Evolutionary conservation across 2,329 filamentous ascomycete genomes (phyloP).

Genomic region (Cytospora schulzeri): DNA sequence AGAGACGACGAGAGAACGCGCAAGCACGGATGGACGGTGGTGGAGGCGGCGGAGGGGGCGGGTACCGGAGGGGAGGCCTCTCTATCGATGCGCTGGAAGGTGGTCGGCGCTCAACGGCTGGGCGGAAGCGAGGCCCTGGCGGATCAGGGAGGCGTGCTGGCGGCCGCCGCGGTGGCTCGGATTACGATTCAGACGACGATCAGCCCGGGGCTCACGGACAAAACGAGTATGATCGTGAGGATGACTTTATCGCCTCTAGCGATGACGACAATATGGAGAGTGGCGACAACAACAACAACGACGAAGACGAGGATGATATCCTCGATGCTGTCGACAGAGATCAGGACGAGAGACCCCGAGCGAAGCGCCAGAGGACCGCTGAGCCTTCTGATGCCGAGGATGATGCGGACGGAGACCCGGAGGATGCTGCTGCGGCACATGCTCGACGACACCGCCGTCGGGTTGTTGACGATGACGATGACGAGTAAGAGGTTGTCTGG

Average conservation of each 20-base stretch:
- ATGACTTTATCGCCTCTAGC: constrained; percentile 76
- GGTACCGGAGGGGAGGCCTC: constrained; percentile 57
- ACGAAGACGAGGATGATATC: constrained; percentile 61
- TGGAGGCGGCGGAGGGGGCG: constrained; percentile 45
- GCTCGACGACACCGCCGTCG: constrained; percentile 54
- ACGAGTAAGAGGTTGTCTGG: constrained; percentile 39
- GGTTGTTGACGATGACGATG: constrained; percentile 64
- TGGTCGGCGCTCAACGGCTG: constrained; percentile 49
- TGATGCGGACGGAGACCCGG: constrained; percentile 58
- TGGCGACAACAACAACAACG: constrained; percentile 43
- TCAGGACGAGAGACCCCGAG: constrained; percentile 46
- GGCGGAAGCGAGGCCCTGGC: constrained; percentile 56
- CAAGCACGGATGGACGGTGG: constrained; percentile 65
- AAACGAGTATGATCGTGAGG: constrained; percentile 78
- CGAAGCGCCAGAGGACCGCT: constrained; percentile 55
- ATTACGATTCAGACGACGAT: constrained; percentile 79
- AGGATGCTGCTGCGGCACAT: constrained; percentile 47
- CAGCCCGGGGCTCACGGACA: constrained; percentile 62
- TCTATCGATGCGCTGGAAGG: constrained; percentile 69
- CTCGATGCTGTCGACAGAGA: constrained; percentile 62
- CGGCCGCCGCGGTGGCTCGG: constrained; percentile 55
- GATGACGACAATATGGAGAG: constrained; percentile 65
- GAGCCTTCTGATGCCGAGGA: constrained; percentile 51
- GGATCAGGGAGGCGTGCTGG: constrained; percentile 38
- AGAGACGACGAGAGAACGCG: constrained; percentile 68